Conservation (phyloP, 306 rosid genomes). For the Cucurbita maxima region DNA sequence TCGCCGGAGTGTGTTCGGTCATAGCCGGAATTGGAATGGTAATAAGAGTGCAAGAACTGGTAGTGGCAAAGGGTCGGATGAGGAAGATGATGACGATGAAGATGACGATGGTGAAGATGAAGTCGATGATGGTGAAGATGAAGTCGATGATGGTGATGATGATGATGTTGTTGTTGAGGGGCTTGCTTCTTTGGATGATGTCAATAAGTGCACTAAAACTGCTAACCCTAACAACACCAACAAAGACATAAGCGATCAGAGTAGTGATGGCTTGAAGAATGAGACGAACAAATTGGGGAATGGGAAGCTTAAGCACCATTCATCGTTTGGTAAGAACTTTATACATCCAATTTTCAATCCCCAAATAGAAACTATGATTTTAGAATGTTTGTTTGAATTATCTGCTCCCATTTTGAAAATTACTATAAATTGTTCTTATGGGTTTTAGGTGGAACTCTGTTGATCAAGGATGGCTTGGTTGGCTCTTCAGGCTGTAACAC, state of each 20-base stretch:
- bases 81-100: conserved; percentile 42
- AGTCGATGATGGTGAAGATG: conserved; percentile 43
- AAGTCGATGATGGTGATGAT: conserved; percentile 41
- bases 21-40: conserved; percentile 48
- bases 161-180: conserved; percentile 29
- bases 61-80: conserved; percentile 59
- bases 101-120: conserved; percentile 44
- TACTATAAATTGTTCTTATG: not conserved
- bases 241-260: conserved; percentile 15
- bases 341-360: not conserved
- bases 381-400: not conserved
- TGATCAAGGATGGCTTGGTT: conserved; percentile 48
- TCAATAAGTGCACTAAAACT: conserved; percentile 25
- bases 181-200: conserved; percentile 29
- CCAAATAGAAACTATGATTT: not conserved
- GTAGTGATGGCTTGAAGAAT: conserved; percentile 16
- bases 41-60: conserved; percentile 33
- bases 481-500: conserved; percentile 26
- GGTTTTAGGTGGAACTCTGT: conserved; percentile 18
- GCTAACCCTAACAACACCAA: conserved; percentile 10
- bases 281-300: conserved; percentile 36
- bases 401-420: conserved; percentile 3
- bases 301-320: conserved; percentile 51
- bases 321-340: conserved; percentile 45
- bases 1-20: conserved; percentile 41